Percentiles rank a stretch among this genome's conserved stretches.
Evolutionary conservation across 306 rosid genomes (phyloP).

Genomic region (Inga laurina): DNA sequence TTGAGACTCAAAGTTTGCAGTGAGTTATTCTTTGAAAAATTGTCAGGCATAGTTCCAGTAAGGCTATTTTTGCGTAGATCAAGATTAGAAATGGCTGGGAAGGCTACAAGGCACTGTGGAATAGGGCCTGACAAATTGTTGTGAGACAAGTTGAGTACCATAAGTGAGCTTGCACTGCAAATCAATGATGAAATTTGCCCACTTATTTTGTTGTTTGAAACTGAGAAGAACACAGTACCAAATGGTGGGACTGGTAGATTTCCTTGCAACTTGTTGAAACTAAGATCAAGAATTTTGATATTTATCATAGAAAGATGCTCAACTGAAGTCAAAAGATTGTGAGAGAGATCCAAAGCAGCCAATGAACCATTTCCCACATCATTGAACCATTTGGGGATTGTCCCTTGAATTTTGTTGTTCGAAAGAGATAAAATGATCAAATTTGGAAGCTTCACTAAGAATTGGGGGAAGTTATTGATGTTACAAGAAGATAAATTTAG

Average conservation of each 20-base stretch:
- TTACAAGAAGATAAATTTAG: neutral
- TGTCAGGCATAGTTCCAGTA: too few relatives aligned
- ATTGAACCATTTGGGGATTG: too few relatives aligned
- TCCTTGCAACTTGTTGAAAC: conserved; percentile 34
- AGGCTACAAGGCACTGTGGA: conserved; percentile 36
- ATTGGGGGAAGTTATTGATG: too few relatives aligned
- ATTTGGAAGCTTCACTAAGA: too few relatives aligned
- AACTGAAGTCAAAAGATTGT: conserved; percentile 8
- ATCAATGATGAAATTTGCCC: neutral
- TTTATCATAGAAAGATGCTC: conserved; percentile 3
- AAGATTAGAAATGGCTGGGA: too few relatives aligned
- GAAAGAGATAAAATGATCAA: too few relatives aligned
- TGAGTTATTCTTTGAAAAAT: too few relatives aligned
- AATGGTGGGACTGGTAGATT: conserved; percentile 3
- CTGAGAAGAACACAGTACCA: neutral
- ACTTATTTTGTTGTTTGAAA: conserved; percentile 29
- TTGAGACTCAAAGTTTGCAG: too few relatives aligned
- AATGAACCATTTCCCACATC: conserved; percentile 1
- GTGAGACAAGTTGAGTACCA: neutral
- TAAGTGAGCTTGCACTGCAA: neutral
- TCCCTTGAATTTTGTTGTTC: too few relatives aligned
- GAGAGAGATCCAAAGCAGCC: neutral
- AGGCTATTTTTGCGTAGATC: too few relatives aligned
- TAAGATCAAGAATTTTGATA: accelerated
- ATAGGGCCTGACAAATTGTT: neutral